Percentiles rank a stretch among this genome's conserved stretches.
Evolutionary conservation across 805 yeast species (phyloP).

Genomic region (Pichia sporocuriosa): DNA sequence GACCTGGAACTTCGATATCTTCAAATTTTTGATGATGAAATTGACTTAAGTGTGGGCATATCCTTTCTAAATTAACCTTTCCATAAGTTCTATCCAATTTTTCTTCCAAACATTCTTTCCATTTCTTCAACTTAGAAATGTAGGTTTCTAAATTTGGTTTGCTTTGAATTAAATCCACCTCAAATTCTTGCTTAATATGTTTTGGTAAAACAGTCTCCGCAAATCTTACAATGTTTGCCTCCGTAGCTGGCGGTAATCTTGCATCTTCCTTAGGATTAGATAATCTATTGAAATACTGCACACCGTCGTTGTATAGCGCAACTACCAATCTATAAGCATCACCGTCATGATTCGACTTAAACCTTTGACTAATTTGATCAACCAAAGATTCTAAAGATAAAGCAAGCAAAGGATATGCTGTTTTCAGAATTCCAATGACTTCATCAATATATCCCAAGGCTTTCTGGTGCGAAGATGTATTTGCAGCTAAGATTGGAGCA

Average conservation of each 20-base stretch:
- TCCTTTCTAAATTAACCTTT: conserved; percentile 74
- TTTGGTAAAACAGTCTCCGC: conserved; percentile 91
- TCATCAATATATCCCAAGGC: conserved; percentile 94
- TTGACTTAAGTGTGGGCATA: conserved; percentile 92
- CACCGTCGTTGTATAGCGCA: conserved; percentile 88
- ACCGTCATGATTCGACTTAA: conserved; percentile 90
- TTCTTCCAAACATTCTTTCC: conserved; percentile 92
- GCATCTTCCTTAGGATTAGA: conserved; percentile 86
- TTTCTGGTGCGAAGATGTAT: conserved; percentile 37
- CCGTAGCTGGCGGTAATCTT: conserved; percentile 83
- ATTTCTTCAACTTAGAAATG: conserved; percentile 71
- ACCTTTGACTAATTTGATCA: conserved; percentile 89
- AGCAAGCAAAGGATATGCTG: conserved; percentile 92
- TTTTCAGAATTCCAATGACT: conserved; percentile 88
- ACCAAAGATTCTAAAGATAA: conserved; percentile 89
- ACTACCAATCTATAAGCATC: conserved; percentile 92
- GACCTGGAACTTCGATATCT: conserved; percentile 97
- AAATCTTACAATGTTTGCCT: conserved; percentile 77
- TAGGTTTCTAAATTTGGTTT: conserved; percentile 88
- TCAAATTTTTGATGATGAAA: conserved; percentile 98
- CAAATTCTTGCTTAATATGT: conserved; percentile 83
- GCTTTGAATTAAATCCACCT: conserved; percentile 78
- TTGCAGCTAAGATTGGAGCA: conserved; percentile 15
- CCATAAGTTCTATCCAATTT: conserved; percentile 80
- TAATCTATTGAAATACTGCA: conserved; percentile 79